Evolutionary conservation across 495 filamentous ascomycete species (phyloP).

Genomic region (Penicillium riverlandense): DNA sequence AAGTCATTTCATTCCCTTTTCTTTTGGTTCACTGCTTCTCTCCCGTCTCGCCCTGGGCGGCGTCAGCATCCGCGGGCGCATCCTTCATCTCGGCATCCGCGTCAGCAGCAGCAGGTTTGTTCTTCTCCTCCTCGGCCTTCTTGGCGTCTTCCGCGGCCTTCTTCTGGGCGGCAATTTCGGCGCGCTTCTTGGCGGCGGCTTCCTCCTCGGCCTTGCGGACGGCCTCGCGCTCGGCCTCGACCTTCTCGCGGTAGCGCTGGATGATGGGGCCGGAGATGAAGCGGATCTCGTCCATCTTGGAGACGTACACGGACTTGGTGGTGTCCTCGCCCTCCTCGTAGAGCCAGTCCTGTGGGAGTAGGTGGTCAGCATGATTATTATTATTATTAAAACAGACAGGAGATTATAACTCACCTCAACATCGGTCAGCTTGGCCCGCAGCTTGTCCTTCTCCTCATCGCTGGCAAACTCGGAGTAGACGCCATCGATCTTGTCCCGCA

Average conservation of each 20-base stretch:
- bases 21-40: constrained; percentile 35
- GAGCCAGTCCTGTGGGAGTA: constrained; percentile 73
- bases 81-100: constrained; percentile 53
- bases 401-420: constrained; percentile 62
- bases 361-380: constrained; percentile 6
- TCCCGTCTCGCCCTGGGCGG: constrained; percentile 29
- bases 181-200: constrained; percentile 71
- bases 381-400: neutral
- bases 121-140: constrained; percentile 41
- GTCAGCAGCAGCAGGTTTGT: constrained; percentile 30
- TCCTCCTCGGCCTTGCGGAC: constrained; percentile 71
- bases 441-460: constrained; percentile 86
- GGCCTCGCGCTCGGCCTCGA: constrained; percentile 80
- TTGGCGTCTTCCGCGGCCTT: constrained; percentile 45
- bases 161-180: constrained; percentile 60
- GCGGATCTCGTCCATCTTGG: constrained; percentile 94
- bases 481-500: constrained; percentile 88
- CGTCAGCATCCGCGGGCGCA: constrained; percentile 35
- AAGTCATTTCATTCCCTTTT: too few relatives aligned
- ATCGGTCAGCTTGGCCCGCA: constrained; percentile 69
- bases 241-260: constrained; percentile 91
- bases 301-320: constrained; percentile 84
- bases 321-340: constrained; percentile 97
- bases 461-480: constrained; percentile 80
- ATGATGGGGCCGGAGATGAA: constrained; percentile 84